Evolutionary conservation across 306 rosid species (phyloP).

Genomic region (Inga leiocalycina): DNA sequence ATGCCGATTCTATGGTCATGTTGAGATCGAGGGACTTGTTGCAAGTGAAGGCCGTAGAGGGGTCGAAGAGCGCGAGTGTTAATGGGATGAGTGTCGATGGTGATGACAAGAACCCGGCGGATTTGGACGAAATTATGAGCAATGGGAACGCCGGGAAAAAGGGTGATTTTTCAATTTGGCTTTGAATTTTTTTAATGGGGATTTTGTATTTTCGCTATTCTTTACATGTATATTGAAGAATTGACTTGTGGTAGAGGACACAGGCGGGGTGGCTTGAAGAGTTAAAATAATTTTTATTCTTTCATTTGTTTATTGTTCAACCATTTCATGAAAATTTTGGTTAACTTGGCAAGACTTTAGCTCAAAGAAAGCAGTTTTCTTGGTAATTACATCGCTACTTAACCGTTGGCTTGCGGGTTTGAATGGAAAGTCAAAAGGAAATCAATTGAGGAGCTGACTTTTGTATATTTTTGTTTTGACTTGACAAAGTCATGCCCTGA

Average conservation of each 20-base stretch:
- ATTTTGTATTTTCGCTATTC: neutral
- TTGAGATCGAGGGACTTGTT: slow-evolving; percentile 40
- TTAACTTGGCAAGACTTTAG: neutral
- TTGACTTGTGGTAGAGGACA: neutral
- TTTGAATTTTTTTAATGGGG: neutral
- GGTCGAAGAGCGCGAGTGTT: slow-evolving; percentile 39
- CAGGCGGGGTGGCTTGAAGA: neutral
- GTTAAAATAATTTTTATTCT: neutral
- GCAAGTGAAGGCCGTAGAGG: slow-evolving; percentile 44
- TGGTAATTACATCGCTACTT: neutral
- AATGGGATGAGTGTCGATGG: slow-evolving; percentile 34
- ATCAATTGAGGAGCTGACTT: neutral
- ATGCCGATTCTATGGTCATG: slow-evolving; percentile 17
- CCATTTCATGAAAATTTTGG: neutral
- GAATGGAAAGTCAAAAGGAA: neutral
- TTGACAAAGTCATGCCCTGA: neutral
- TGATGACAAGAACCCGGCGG: slow-evolving; percentile 12
- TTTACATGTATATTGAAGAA: neutral
- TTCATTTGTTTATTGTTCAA: neutral
- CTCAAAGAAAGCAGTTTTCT: neutral
- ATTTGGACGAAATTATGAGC: slow-evolving; percentile 23
- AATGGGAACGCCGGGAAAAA: slow-evolving; percentile 49
- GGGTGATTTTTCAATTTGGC: slow-evolving; percentile 28
- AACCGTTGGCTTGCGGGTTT: neutral
- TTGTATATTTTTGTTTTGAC: neutral